Evolutionary conservation across 495 filamentous ascomycete genomes (phyloP), one percentile per base, ranked within the genome.

Genomic region (Oleoguttula mirabilis): DNA sequence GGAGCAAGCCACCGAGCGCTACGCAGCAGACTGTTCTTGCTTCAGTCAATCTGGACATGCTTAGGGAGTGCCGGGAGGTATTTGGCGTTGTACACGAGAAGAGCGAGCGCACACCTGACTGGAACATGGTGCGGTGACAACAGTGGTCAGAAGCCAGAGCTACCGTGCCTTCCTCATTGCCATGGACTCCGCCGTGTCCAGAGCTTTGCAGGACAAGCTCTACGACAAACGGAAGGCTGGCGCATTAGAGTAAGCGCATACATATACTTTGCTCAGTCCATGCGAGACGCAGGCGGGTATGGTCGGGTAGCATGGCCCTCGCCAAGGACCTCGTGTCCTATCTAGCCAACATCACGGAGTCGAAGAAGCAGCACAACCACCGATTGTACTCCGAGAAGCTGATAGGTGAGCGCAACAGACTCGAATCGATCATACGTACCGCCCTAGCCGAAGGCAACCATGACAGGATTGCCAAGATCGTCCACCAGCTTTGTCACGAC

Each of bases 211-310:
- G 58, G 92, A 99, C 64, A 96, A 94, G 75, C 78, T 95, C 48
- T 99, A 99, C 57, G 92, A 99, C 48, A 90, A 87, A 66, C 76
- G 92, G 57, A 96, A 96, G 62, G 78, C 85, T 53, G 92, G 92
- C 32, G 92, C 92, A 50, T 73, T 99, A 24, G 92, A 99, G 92
- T 96, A 78, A 55, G 86, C 68, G 15, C 17, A 3, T 21, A 21
- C n/a, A 10, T 35, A n/a, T n/a, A n/a, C n/a, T n/a, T n/a, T n/a
- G n/a, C n/a, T n/a, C n/a, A n/a, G n/a, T n/a, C n/a, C n/a, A n/a
- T n/a, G n/a, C n/a, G n/a, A n/a, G n/a, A n/a, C 7, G 6, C 32
- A 35, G 7, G 15, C 32, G 12, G 32, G 10, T 20, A 12, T 23
- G 6, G 36, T 8, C 6, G 36, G 11, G 7, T 4, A 39, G 7